Conservation (phyloP, 345 rosid genomes). For the Populus alba region DNA sequence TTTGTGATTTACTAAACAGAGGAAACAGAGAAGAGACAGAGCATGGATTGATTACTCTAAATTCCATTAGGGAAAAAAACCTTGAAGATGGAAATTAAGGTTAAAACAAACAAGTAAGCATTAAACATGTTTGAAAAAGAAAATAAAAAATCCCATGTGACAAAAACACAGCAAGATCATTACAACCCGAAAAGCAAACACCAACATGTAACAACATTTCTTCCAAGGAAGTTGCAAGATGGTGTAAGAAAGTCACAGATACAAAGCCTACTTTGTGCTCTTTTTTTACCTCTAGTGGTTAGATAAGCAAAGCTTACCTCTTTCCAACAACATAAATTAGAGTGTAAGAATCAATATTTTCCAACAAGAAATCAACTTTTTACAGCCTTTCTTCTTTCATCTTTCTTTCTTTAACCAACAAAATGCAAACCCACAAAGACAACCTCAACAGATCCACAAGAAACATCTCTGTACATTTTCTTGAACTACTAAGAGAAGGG, state of each 20-base stretch:
- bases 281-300: neutral
- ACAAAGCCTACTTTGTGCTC: neutral
- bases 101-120: neutral
- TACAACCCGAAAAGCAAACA: neutral
- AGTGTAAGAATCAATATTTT: neutral
- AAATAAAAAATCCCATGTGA: neutral
- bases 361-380: neutral
- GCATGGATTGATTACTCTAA: neutral
- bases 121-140: neutral
- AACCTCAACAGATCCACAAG: neutral
- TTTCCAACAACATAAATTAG: neutral
- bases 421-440: neutral
- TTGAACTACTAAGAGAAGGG: neutral
- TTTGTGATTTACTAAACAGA: neutral
- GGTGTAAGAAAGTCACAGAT: neutral
- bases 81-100: slow-evolving; percentile 1
- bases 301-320: neutral
- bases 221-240: neutral
- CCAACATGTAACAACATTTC: neutral
- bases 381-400: neutral
- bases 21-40: neutral
- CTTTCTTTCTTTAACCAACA: neutral
- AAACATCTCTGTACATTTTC: neutral
- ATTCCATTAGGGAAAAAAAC: neutral
- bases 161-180: neutral